Percentiles rank a stretch among this genome's conserved stretches.
These are phyloP conservation scores for Gossypium sturtianum DNA, from an alignment of 345 rosid species.

Conservation along the genomic window DNA sequence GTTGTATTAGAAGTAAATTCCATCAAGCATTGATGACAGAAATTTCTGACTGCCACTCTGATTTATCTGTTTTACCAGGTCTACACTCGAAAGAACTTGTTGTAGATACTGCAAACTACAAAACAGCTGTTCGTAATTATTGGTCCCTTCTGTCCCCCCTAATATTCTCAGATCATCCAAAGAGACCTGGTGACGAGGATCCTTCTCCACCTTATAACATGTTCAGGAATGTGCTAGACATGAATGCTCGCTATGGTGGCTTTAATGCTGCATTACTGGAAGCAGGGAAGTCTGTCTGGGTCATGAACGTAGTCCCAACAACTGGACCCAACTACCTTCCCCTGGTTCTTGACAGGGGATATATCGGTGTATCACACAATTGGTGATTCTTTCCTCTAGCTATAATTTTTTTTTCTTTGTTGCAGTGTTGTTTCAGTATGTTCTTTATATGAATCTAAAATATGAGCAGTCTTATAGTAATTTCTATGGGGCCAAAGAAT, in stretches of 20 bases:
- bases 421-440: not conserved
- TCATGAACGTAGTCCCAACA: slow-evolving; percentile 17
- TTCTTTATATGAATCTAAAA: not conserved
- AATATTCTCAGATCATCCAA: slow-evolving; percentile 99
- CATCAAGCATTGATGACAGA: not conserved
- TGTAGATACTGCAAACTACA: slow-evolving; percentile 67
- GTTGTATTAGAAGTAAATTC: not conserved
- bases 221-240: slow-evolving; percentile 90
- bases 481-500: not conserved
- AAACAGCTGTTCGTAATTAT: slow-evolving; percentile 48
- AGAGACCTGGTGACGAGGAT: slow-evolving; percentile 98
- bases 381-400: slow-evolving; percentile 46
- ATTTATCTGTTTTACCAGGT: slow-evolving; percentile 37
- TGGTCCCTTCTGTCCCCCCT: slow-evolving; percentile 96
- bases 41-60: not conserved
- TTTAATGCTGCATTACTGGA: slow-evolving; percentile 52
- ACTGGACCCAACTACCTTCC: slow-evolving; percentile 59
- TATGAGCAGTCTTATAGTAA: not conserved
- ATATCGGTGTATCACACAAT: slow-evolving; percentile 80
- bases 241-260: slow-evolving; percentile 93
- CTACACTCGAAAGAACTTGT: slow-evolving; percentile 50
- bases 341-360: slow-evolving; percentile 82
- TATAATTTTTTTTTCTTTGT: not conserved
- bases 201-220: slow-evolving; percentile 95
- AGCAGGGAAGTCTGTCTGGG: not conserved